Evolutionary conservation across 176 grass and related monocot species (phyloP).

Genomic region (Zoysia japonica): DNA sequence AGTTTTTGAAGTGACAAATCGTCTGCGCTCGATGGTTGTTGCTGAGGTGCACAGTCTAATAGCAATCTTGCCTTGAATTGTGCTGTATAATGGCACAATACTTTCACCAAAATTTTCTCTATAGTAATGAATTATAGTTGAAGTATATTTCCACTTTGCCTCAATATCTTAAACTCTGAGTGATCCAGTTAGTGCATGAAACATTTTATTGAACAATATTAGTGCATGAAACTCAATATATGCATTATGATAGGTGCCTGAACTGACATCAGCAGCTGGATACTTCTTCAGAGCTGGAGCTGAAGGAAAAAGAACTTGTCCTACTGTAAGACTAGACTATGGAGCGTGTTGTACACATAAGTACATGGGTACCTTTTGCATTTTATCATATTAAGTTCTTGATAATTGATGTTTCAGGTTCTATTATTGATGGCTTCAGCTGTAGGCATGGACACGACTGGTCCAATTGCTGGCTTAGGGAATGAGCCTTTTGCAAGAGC

Average conservation of each 20-base stretch:
- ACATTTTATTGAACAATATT: no score
- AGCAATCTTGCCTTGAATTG: neutral
- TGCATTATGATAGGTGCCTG: slow-evolving; percentile 46
- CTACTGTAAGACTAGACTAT: slow-evolving; percentile 47
- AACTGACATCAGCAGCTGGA: slow-evolving; percentile 61
- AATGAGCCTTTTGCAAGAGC: slow-evolving; percentile 38
- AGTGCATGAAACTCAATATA: neutral
- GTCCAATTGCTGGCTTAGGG: neutral
- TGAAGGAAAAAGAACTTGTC: slow-evolving; percentile 69
- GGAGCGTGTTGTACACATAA: neutral
- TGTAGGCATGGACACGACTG: slow-evolving; percentile 38
- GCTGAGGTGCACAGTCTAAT: slow-evolving; percentile 46
- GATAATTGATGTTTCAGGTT: slow-evolving; percentile 40
- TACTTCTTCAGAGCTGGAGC: slow-evolving; percentile 68
- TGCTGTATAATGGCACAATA: neutral
- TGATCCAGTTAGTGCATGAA: neutral
- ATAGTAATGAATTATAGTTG: slow-evolving; percentile 6
- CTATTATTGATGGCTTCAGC: slow-evolving; percentile 64
- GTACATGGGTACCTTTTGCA: neutral
- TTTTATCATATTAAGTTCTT: slow-evolving; percentile 21
- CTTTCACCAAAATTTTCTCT: neutral
- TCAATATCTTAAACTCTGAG: neutral
- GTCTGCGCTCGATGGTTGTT: slow-evolving; percentile 51
- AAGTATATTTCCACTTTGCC: neutral
- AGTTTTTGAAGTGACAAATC: slow-evolving; percentile 50